Evolutionary conservation across 2,329 filamentous ascomycete species (phyloP).

Genomic region (Periconia sp.): DNA sequence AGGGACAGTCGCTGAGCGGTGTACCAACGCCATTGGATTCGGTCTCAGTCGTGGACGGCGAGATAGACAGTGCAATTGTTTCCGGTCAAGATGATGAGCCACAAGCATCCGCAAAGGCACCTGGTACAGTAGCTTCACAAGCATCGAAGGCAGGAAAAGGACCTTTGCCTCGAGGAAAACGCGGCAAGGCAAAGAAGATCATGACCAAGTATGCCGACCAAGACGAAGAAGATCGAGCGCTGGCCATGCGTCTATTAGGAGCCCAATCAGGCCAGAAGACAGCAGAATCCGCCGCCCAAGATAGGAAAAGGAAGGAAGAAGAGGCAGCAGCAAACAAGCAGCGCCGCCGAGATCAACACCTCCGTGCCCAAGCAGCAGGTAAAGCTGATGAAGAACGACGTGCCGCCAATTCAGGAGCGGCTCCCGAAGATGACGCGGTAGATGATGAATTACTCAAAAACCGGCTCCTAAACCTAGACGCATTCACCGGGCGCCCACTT

Average conservation of each 20-base stretch:
- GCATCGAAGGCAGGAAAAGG: conserved; percentile 34
- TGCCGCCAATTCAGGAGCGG: too few species aligned
- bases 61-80: conserved; percentile 35
- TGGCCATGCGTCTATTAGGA: conserved; percentile 87
- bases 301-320: conserved; percentile 72
- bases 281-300: conserved; percentile 65
- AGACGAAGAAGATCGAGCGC: conserved; percentile 88
- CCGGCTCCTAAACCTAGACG: conserved; percentile 60
- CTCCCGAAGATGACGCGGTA: conserved; percentile 35
- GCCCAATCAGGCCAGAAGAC: conserved; percentile 71
- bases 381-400: conserved; percentile 78
- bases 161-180: conserved; percentile 70
- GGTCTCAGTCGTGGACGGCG: conserved; percentile 10
- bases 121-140: conserved; percentile 36
- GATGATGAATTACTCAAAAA: conserved; percentile 61
- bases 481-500: conserved; percentile 77
- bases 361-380: conserved; percentile 75
- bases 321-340: conserved; percentile 74
- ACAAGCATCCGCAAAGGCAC: conserved; percentile 20
- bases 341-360: conserved; percentile 80
- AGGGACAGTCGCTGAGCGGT: conserved; percentile 35
- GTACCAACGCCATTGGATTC: conserved; percentile 19
- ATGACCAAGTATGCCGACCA: conserved; percentile 91
- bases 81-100: conserved; percentile 26
- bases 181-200: conserved; percentile 83